These are phyloP conservation scores for Ophiosphaerella narmari DNA, from an alignment of 2,329 filamentous ascomycete species.

Conservation along the genomic window DNA sequence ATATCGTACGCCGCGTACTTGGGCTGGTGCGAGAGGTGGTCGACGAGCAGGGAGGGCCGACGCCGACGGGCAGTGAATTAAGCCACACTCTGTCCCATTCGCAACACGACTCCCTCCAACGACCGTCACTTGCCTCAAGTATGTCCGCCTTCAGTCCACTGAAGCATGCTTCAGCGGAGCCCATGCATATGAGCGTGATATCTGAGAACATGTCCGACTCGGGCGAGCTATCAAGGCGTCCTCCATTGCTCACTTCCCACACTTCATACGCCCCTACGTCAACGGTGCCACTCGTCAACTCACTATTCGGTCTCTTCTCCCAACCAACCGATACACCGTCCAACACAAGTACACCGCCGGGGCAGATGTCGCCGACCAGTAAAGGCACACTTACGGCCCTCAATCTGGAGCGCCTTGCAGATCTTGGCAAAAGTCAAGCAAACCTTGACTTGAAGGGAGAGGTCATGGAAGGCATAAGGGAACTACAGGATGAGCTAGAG, in stretches of 20 bases:
- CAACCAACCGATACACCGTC: conserved; percentile 61
- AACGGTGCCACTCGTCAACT: conserved; percentile 62
- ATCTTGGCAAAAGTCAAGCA: conserved; percentile 47
- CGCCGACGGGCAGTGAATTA: conserved; percentile 62
- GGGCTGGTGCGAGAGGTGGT: conserved; percentile 91
- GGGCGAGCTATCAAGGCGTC: conserved; percentile 53
- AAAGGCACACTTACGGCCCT: conserved; percentile 40
- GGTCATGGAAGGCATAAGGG: conserved; percentile 89
- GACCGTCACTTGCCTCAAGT: conserved; percentile 47
- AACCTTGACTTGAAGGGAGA: conserved; percentile 79
- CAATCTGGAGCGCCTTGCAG: conserved; percentile 45
- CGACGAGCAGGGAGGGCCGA: conserved; percentile 72
- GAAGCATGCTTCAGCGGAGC: conserved; percentile 47
- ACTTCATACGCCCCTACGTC: conserved; percentile 66
- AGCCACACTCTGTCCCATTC: conserved; percentile 53
- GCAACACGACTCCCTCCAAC: conserved; percentile 42
- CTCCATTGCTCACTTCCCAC: conserved; percentile 65
- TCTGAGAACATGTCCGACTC: conserved; percentile 42
- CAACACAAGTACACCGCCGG: conserved; percentile 57
- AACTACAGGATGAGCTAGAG: conserved; percentile 93
- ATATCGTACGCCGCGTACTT: conserved; percentile 88
- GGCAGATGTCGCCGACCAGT: conserved; percentile 56
- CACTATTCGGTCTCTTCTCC: conserved; percentile 86
- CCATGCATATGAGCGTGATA: conserved; percentile 35
- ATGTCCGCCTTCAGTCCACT: conserved; percentile 56